Evolutionary conservation across 2,329 filamentous ascomycete species (phyloP), one percentile per base, ranked within the genome.

Genomic region (Leptodontidium sp.): DNA sequence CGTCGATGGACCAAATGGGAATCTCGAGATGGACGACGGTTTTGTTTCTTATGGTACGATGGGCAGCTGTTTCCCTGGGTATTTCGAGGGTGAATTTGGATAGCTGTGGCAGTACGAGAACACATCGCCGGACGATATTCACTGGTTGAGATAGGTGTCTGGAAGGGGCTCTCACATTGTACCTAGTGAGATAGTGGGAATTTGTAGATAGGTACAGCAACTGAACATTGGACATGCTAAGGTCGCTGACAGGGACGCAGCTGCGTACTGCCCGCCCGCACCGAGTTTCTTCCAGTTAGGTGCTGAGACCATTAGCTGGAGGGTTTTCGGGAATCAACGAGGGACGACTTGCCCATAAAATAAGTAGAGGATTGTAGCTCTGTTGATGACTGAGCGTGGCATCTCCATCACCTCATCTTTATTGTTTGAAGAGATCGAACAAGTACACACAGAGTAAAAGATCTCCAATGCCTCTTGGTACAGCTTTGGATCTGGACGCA

Each of bases 31-130:
- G 8, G 4, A 9, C 15, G 21, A 50, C n/a, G n/a, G 21, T 2
- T n/a, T 26, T 50, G 21, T 50, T 12, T 12, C 47, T 11, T 24
- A 4, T 12, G n/a, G 3, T 24, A 12, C 47, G n/a, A 4, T 1
- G 47, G n/a, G 11, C 47, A 50, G n/a, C n/a, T 50, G 21, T 4
- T 21, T 12, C n/a, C 2, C 4, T 12, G 47, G n/a, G n/a, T 12
- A 50, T 21, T 24, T 12, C 47, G n/a, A 50, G 47, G n/a, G 47
- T 50, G n/a, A 50, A 11, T 9, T 24, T 50, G 47, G n/a, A 50
- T 50, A 47, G n/a, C 45, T 21, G 47, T 50, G 47, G n/a, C 47
- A 50, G 47, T 11, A 12, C 47, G n/a, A 50, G 47, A 50, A 50
- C n/a, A 8, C 47, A 50, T 11, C 21, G 7, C 47, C 21, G n/a